Evolutionary conservation across 2,329 filamentous ascomycete species (phyloP).

Genomic region (Thelonectria olida): DNA sequence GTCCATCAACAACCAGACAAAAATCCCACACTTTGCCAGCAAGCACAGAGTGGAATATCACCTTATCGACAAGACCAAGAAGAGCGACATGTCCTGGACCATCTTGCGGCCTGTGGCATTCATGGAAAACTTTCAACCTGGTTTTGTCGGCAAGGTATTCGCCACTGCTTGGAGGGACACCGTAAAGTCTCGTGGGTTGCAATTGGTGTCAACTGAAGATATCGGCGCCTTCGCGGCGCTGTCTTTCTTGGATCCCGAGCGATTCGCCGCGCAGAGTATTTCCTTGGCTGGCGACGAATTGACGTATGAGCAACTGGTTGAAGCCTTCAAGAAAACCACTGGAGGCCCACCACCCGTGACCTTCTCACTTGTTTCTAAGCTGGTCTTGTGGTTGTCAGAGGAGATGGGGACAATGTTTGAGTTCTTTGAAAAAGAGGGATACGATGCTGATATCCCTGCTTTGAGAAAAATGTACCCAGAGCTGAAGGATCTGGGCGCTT

Average conservation of each 20-base stretch:
- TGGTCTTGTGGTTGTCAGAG: conserved; percentile 41
- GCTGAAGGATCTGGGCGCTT: conserved; percentile 4
- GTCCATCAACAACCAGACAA: conserved; percentile 59
- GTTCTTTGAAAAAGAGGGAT: conserved; percentile 49
- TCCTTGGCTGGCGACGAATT: conserved; percentile 53
- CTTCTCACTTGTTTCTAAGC: conserved; percentile 39
- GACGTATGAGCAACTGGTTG: conserved; percentile 42
- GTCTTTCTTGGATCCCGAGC: conserved; percentile 45
- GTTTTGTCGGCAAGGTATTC: conserved; percentile 45
- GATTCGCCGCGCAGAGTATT: conserved; percentile 44
- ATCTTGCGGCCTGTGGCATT: conserved; percentile 52
- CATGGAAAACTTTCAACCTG: conserved; percentile 49
- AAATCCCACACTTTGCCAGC: conserved; percentile 67
- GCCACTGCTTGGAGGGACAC: conserved; percentile 42
- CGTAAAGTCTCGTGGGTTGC: conserved; percentile 39
- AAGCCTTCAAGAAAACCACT: conserved; percentile 44
- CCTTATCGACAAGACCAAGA: conserved; percentile 54
- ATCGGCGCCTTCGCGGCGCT: conserved; percentile 51
- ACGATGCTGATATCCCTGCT: conserved; percentile 43
- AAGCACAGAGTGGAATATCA: conserved; percentile 70
- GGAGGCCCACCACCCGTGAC: conserved; percentile 43
- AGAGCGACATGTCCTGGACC: conserved; percentile 45
- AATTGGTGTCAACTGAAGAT: conserved; percentile 41
- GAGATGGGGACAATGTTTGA: conserved; percentile 49
- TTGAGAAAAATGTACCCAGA: conserved; percentile 11